Base-by-base conservation (phyloP, 2,329 filamentous ascomycete genomes). In the Niveomyces coronatus region DNA sequence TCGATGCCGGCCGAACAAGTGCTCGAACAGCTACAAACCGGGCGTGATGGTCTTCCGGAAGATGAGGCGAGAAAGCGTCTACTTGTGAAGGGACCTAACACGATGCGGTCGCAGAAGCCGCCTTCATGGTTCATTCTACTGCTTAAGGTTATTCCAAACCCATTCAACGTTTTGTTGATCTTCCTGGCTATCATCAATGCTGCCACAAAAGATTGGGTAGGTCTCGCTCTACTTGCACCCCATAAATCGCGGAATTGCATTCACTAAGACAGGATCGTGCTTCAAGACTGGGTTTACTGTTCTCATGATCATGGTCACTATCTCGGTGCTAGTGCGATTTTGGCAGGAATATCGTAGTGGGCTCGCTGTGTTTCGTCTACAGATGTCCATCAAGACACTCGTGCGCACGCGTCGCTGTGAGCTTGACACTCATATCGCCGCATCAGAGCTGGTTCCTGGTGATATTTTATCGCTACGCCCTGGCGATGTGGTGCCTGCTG, bases 271-370 rank as follows among this genome's bases (percentile, higher is more conserved):
- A 15, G 2, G 3, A 17, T 14, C n/a, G n/a, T n/a, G n/a, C n/a
- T n/a, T n/a, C n/a, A 11, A 43, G 41, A 39, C 31, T 19, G 41
- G 36, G 4, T 48, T 53, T 28, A 40, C 43, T 3, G 47, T 53
- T n/a, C 42, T 53, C 18, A 42, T 52, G 23, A 37, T 49, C 39
- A 53, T 53, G 51, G 46, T 53, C 14, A 7, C 36, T 26, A 45
- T 53, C 17, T 53, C 51, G 5, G 45, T 49, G n/a, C 9, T 40
- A n/a, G 49, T 52, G 5, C 48, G 51, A 14, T 53, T 53, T 30
- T 52, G 51, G 51, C 51, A 53, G 20, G 51, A 53, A 20, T 52
- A 53, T 18, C 45, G 47, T 15, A 53, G 51, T 41, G 47, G 46
- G 14, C 30, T 53, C 4, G 48, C 48, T 11, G 47, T 53, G 24